These are phyloP conservation scores for Tuber calosporum DNA, from an alignment of 495 filamentous ascomycete species.

Conservation along the genomic window DNA sequence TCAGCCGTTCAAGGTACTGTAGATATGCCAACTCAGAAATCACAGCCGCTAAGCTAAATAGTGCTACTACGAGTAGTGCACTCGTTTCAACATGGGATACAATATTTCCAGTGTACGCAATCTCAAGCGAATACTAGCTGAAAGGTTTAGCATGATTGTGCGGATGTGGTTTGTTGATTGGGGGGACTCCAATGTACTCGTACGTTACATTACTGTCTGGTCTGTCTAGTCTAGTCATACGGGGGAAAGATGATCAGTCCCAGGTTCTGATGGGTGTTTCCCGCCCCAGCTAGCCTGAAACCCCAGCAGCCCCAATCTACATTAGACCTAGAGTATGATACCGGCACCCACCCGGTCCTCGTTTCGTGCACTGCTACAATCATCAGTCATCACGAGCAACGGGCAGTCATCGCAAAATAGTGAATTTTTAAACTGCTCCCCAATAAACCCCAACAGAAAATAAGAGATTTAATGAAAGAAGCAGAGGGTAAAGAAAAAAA, in stretches of 20 bases:
- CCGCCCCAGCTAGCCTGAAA: not conserved
- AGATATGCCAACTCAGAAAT: not conserved
- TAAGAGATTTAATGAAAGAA: not conserved
- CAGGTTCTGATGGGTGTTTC: not conserved
- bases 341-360: not conserved
- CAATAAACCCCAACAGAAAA: not conserved
- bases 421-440: not conserved
- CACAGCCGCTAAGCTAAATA: not conserved
- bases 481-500: conserved; percentile 4
- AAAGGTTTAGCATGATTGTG: not conserved
- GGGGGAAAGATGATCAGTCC: not conserved
- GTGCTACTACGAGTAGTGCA: not conserved
- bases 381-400: not conserved
- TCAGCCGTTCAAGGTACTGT: not conserved
- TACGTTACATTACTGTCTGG: no score
- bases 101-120: not conserved
- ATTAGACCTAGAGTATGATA: no score
- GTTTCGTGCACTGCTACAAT: not conserved
- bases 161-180: not conserved
- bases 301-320: not conserved
- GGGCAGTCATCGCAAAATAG: not conserved
- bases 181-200: not conserved
- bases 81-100: not conserved
- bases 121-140: not conserved
- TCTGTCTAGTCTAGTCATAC: not conserved